Percentiles rank a stretch among this genome's conserved stretches.
phyloP scores from a whole-genome alignment of 257 asterid species.

The Jaltomata sinuosa region DNA sequence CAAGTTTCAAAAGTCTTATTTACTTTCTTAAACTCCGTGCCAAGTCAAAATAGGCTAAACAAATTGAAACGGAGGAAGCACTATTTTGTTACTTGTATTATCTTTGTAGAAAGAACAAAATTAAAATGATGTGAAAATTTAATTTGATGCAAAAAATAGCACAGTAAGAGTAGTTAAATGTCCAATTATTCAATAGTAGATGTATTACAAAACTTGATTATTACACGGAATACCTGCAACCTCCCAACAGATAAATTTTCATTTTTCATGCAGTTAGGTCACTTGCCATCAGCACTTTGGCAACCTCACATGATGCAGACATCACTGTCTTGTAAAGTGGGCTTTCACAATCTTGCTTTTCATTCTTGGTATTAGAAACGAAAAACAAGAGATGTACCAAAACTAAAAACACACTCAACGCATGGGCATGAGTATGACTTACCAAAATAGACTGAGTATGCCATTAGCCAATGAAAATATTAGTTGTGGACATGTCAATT shows the following conservation, averaged over 20 bases:
- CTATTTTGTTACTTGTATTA: no score
- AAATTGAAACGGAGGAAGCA: no score
- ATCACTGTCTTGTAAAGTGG: background rate
- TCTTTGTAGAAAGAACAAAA: background rate
- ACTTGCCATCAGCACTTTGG: background rate
- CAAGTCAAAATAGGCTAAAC: no score
- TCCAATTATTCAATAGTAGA: background rate
- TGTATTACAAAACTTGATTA: background rate
- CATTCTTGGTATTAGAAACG: background rate
- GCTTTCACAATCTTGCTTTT: background rate
- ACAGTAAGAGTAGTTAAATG: background rate
- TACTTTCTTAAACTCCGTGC: no score
- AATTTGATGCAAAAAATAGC: background rate
- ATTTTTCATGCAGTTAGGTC: background rate
- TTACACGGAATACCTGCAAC: no score
- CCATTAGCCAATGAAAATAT: background rate
- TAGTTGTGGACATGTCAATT: background rate
- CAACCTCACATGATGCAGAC: no score
- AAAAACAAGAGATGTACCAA: background rate
- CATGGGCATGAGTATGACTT: background rate
- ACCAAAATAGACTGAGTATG: background rate
- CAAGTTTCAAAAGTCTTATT: no score
- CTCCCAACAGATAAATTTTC: background rate
- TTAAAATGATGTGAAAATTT: background rate
- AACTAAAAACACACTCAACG: background rate